Conservation (phyloP, 2,329 filamentous ascomycete genomes). For the Aureobasidium sp. region DNA sequence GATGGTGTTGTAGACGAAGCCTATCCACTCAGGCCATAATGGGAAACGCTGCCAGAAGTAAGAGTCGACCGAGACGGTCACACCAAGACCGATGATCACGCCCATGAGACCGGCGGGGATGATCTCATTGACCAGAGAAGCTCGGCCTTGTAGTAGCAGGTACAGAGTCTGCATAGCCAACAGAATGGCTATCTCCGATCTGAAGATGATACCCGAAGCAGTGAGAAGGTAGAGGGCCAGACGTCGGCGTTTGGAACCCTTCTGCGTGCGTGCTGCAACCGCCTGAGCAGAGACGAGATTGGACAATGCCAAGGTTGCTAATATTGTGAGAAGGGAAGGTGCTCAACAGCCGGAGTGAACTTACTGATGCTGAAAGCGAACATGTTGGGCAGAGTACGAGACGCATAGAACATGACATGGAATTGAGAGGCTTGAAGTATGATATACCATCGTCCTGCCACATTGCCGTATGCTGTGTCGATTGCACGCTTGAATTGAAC, state of each 20-base stretch:
- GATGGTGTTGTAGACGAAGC: constrained; percentile 86
- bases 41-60: constrained; percentile 78
- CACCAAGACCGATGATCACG: constrained; percentile 54
- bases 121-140: constrained; percentile 48
- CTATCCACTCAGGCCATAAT: constrained; percentile 83
- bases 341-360: constrained; percentile 24
- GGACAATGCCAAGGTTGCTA: constrained; percentile 55
- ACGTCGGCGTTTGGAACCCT: constrained; percentile 43
- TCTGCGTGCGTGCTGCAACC: constrained; percentile 25
- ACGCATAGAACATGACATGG: constrained; percentile 87
- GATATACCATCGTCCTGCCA: constrained; percentile 69
- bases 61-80: constrained; percentile 73
- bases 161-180: constrained; percentile 60
- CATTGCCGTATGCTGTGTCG: constrained; percentile 57
- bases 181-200: constrained; percentile 78
- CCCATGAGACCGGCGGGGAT: constrained; percentile 60
- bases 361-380: constrained; percentile 82
- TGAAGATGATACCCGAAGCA: constrained; percentile 73
- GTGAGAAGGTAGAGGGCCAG: constrained; percentile 68
- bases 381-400: constrained; percentile 89
- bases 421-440: constrained; percentile 77
- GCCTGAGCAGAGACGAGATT: constrained; percentile 41
- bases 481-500: constrained; percentile 58
- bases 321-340: constrained; percentile 23
- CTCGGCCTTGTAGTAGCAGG: constrained; percentile 49